Base-by-base conservation (phyloP, 768 basidiomycete genomes). In the Leccinum rimulosum region DNA sequence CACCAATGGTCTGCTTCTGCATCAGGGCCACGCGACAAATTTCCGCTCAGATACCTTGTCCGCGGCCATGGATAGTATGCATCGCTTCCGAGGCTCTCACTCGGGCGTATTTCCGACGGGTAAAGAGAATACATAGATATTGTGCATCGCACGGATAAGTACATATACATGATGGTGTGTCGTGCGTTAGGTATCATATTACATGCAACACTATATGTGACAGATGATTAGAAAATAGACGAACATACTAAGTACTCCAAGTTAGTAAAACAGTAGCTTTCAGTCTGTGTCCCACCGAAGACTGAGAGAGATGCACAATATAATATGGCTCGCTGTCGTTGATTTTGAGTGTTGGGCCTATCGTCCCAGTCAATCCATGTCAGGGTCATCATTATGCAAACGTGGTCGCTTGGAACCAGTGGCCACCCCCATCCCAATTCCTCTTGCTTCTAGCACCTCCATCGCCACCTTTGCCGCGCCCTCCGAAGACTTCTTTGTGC, bases 371-470 rank as follows among this genome's bases (percentile, higher is more conserved):
- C 58, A 73, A 56, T 68, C 69, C 69, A 76, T 77, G 66, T 76
- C 73, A 57, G 81, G 81, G 62, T 84, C 84, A 62, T 84, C 84
- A 62, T 74, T 67, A 55, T 82, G 78, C 60, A 80, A 73, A 65
- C 84, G 82, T 64, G 79, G 81, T 62, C 74, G 74, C 63, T 73
- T 73, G 61, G 74, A 69, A 60, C 74, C 54, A 27, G 72, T 65
- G 45, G 64, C 72, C 60, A 80, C 70, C 47, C 80, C 82, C 74
- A 82, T 75, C 33, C 80, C 79, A 60, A 92, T 85, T 38, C 91
- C 92, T 69, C 89, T 81, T 54, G 90, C 84, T 73, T 90, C 87
- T 51, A 93, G 77, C n/a, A 89, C 88, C 73, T 91, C 87, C 74
- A 89, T 81, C 4, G 91, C 89, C 61, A 88, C 87, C 71, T 80